These are phyloP conservation scores for Panus rudis DNA, from an alignment of 768 basidiomycete species.

Conservation along the genomic window DNA sequence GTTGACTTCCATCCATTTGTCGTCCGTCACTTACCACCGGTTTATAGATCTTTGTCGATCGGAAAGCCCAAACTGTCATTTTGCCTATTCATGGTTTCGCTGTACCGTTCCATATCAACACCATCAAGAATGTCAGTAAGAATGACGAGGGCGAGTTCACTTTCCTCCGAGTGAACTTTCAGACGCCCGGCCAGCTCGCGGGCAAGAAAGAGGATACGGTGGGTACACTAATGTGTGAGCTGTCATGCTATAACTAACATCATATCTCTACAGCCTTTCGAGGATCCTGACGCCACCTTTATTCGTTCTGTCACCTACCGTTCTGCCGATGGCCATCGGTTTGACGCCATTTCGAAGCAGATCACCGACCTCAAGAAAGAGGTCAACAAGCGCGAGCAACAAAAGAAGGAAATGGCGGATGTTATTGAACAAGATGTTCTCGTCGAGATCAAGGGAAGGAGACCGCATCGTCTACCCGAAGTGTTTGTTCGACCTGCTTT, in stretches of 20 bases:
- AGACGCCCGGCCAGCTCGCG: slow-evolving; percentile 93
- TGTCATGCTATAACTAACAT: neutral
- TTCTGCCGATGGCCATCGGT: slow-evolving; percentile 81
- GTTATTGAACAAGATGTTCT: slow-evolving; percentile 93
- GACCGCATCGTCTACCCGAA: slow-evolving; percentile 82
- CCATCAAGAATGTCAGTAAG: slow-evolving; percentile 96
- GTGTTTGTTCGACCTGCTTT: slow-evolving; percentile 90
- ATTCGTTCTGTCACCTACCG: slow-evolving; percentile 94
- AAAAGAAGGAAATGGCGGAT: slow-evolving; percentile 97
- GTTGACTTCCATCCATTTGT: slow-evolving; percentile 18
- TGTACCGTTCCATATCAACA: slow-evolving; percentile 97
- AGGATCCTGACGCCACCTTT: slow-evolving; percentile 94
- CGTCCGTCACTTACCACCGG: slow-evolving; percentile 2
- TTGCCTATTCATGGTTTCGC: slow-evolving; percentile 93
- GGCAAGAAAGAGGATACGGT: slow-evolving; percentile 99
- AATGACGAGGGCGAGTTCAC: slow-evolving; percentile 95
- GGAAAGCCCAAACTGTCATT: slow-evolving; percentile 83
- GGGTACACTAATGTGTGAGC: slow-evolving; percentile 57
- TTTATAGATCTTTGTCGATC: slow-evolving; percentile 80
- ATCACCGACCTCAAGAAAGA: slow-evolving; percentile 96
- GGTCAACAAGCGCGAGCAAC: slow-evolving; percentile 93
- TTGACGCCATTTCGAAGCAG: slow-evolving; percentile 82
- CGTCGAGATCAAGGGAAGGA: slow-evolving; percentile 80
- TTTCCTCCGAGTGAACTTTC: slow-evolving; percentile 94
- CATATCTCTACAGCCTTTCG: slow-evolving; percentile 63